Percentiles rank a stretch among this genome's conserved stretches.
phyloP scores from a whole-genome alignment of 148 eudicot species.

The Rheum nobile region DNA sequence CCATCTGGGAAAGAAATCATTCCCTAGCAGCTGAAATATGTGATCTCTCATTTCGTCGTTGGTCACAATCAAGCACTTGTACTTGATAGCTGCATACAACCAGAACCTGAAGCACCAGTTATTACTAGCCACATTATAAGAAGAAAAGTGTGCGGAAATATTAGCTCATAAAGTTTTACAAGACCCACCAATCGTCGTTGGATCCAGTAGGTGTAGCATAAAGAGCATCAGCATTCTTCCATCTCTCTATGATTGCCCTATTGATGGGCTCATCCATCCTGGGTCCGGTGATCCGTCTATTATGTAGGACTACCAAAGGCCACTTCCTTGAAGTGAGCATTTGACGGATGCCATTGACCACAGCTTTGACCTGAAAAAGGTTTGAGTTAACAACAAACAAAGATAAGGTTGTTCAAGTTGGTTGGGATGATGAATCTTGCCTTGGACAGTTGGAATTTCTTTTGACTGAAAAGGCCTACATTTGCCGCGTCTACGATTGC shows the following conservation, averaged over 20 bases:
- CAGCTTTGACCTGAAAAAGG: conserved; percentile 50
- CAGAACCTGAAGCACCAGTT: conserved; percentile 61
- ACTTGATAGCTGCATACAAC: conserved; percentile 90
- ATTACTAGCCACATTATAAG: not conserved
- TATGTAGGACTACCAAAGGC: conserved; percentile 77
- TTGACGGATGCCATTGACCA: conserved; percentile 76
- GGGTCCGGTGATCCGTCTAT: conserved; percentile 52
- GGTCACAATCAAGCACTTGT: conserved; percentile 64
- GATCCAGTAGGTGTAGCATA: conserved; percentile 92
- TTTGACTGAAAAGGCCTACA: conserved; percentile 65
- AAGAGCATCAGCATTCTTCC: conserved; percentile 73
- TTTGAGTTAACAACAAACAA: conserved; percentile 1
- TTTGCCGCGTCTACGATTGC: conserved; percentile 91
- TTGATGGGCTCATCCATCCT: conserved; percentile 42
- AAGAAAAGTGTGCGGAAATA: not conserved
- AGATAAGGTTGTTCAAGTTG: not conserved
- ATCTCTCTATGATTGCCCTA: conserved; percentile 48
- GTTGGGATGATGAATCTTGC: conserved; percentile 24
- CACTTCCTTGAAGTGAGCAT: conserved; percentile 68
- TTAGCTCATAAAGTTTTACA: not conserved
- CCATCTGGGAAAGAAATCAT: conserved; percentile 89
- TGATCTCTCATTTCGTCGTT: conserved; percentile 97
- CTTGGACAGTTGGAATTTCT: conserved; percentile 57
- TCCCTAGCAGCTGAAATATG: conserved; percentile 69
- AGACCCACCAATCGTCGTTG: conserved; percentile 86